A percentile compares a stretch with the other conserved stretches of the same genome.
Conservation (phyloP, 2,329 filamentous ascomycete genomes). For the Dendrostoma leiphaemia region DNA sequence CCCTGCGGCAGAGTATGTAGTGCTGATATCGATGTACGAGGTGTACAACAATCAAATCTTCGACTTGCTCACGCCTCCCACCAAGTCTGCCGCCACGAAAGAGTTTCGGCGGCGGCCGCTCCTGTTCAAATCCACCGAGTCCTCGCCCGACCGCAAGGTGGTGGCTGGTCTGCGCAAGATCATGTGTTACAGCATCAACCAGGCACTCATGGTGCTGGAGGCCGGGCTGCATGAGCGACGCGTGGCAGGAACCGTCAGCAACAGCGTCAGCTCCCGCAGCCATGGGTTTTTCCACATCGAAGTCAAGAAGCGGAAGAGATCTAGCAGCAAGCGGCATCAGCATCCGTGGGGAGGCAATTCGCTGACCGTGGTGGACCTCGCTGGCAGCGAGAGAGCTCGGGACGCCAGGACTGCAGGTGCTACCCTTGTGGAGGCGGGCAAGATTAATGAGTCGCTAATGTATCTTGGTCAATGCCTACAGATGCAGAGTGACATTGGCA, state of each 20-base stretch:
- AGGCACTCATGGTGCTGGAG: conserved; percentile 87
- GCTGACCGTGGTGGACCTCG: conserved; percentile 86
- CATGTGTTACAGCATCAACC: conserved; percentile 75
- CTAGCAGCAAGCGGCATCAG: conserved; percentile 39
- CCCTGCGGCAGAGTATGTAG: conserved; percentile 73
- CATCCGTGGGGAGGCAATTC: conserved; percentile 73
- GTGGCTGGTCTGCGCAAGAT: conserved; percentile 91
- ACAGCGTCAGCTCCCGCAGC: conserved; percentile 86
- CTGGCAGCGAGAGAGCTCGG: conserved; percentile 87
- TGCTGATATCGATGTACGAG: conserved; percentile 97
- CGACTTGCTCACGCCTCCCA: conserved; percentile 73
- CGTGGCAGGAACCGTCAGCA: conserved; percentile 88
- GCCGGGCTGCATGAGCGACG: conserved; percentile 83
- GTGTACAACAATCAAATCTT: conserved; percentile 99
- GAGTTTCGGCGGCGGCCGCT: conserved; percentile 75
- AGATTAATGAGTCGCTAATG: conserved; percentile 98
- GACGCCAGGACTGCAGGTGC: conserved; percentile 93
- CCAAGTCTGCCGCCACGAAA: conserved; percentile 61
- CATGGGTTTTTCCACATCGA: conserved; percentile 97
- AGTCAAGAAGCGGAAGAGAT: conserved; percentile 71
- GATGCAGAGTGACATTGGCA: conserved; percentile 81
- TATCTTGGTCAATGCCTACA: conserved; percentile 96
- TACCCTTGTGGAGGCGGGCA: conserved; percentile 90
- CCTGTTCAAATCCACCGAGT: conserved; percentile 88
- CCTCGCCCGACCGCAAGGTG: conserved; percentile 86